These are phyloP conservation scores for Rubroboletus pulcherrimus DNA, from an alignment of 768 basidiomycete species.

Conservation along the genomic window DNA sequence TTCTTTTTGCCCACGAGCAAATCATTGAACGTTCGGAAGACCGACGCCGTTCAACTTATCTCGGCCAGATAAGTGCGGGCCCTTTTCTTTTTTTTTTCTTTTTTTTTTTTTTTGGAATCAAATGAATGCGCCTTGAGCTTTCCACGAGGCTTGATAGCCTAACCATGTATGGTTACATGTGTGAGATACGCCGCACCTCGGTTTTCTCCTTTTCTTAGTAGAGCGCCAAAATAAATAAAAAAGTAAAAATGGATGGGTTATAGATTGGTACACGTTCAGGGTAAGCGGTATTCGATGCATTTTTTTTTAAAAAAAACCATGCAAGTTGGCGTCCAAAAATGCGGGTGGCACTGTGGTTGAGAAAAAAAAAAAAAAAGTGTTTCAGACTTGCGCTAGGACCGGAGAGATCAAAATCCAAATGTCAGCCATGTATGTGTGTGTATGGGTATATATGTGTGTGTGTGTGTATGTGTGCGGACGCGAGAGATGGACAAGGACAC, in stretches of 20 bases:
- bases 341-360: no score
- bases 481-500: no score
- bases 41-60: constrained; percentile 7
- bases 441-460: no score
- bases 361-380: no score
- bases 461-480: no score
- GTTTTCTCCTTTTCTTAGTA: not conserved
- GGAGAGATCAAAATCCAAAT: no score
- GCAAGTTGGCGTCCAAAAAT: no score
- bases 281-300: no score
- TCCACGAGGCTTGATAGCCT: constrained; percentile 22
- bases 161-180: constrained; percentile 24
- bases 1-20: constrained; percentile 3
- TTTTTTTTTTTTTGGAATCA: not conserved
- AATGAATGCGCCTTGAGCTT: constrained; percentile 19
- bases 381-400: no score
- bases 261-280: no score
- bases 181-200: constrained; percentile 6
- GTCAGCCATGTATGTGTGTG: not conserved
- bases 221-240: not conserved
- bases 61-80: constrained; percentile 23
- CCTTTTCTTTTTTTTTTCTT: not conserved
- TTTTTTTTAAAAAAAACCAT: no score
- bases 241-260: not conserved
- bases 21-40: not conserved